phyloP scores from a whole-genome alignment of 2,329 filamentous ascomycete genomes.

The Nothophaeocryptopus gaeumannii region DNA sequence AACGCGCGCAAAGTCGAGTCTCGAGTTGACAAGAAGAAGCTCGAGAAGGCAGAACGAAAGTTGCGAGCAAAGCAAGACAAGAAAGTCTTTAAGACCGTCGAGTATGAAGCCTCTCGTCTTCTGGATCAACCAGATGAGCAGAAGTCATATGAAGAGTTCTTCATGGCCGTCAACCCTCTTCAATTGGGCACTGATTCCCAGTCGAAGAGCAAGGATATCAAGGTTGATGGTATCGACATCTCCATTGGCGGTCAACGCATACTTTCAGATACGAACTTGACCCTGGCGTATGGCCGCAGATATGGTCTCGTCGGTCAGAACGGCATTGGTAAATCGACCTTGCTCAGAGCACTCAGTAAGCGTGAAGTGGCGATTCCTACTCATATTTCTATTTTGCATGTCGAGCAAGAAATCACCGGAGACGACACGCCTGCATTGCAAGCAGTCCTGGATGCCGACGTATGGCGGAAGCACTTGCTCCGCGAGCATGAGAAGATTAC shows the following conservation, averaged over 20 bases:
- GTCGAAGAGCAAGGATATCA: constrained; percentile 96
- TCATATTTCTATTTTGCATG: constrained; percentile 97
- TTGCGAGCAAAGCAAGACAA: constrained; percentile 98
- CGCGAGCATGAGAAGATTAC: constrained; percentile 85
- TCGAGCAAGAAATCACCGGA: constrained; percentile 96
- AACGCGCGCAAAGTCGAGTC: constrained; percentile 94
- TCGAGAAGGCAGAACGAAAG: constrained; percentile 97
- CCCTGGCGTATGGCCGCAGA: constrained; percentile 84
- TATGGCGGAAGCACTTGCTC: constrained; percentile 94
- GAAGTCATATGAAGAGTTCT: constrained; percentile 98
- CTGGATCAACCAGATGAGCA: constrained; percentile 78
- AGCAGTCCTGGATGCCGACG: constrained; percentile 93
- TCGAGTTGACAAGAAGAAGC: constrained; percentile 96
- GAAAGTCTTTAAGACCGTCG: constrained; percentile 96
- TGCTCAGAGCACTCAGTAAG: constrained; percentile 84
- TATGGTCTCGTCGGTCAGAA: constrained; percentile 99
- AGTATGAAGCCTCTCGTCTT: constrained; percentile 91
- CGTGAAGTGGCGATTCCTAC: constrained; percentile 93
- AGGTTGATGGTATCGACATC: constrained; percentile 93
- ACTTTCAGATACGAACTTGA: constrained; percentile 83
- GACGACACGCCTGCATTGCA: constrained; percentile 94
- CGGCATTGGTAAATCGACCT: constrained; percentile 85
- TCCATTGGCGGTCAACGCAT: constrained; percentile 87
- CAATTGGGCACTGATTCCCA: constrained; percentile 70
- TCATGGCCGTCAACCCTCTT: constrained; percentile 98